Conservation (phyloP, 2,329 filamentous ascomycete genomes). For the Ascochyta lentis region DNA sequence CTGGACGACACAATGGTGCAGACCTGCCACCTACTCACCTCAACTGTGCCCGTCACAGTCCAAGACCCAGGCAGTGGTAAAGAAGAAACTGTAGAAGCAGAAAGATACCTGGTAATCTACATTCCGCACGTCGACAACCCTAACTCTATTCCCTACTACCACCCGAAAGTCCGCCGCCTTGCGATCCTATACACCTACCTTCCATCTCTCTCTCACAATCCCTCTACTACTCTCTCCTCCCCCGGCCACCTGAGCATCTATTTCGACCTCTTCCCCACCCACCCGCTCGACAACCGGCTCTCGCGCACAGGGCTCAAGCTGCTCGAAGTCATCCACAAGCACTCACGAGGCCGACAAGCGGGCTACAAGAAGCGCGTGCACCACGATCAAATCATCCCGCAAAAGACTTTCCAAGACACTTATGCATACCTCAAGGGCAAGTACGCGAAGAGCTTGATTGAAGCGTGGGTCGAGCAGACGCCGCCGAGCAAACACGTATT, state of each 20-base stretch:
- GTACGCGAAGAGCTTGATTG: conserved; percentile 74
- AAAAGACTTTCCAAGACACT: conserved; percentile 78
- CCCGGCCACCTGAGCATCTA: conserved; percentile 58
- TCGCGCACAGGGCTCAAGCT: conserved; percentile 72
- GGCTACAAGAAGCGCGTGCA: conserved; percentile 83
- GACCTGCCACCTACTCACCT: conserved; percentile 76
- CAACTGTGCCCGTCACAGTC: conserved; percentile 25
- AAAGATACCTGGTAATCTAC: conserved; percentile 72
- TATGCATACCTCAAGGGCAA: conserved; percentile 80
- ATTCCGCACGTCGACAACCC: conserved; percentile 71
- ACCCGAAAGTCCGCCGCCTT: conserved; percentile 76
- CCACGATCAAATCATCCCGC: conserved; percentile 81
- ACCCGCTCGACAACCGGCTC: conserved; percentile 59
- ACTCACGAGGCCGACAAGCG: conserved; percentile 67
- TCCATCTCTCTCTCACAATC: not conserved
- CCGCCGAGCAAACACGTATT: conserved; percentile 93
- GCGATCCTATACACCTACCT: conserved; percentile 76
- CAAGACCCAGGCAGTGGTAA: conserved; percentile 18
- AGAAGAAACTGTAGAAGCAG: conserved; percentile 38
- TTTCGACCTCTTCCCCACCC: conserved; percentile 55
- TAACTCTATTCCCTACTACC: conserved; percentile 82
- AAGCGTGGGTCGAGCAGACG: conserved; percentile 84
- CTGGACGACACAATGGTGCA: conserved; percentile 79
- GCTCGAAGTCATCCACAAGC: conserved; percentile 73
- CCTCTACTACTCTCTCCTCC: conserved; percentile 30